phyloP scores from a whole-genome alignment of 768 basidiomycete genomes.

The Calocera viscosa region DNA sequence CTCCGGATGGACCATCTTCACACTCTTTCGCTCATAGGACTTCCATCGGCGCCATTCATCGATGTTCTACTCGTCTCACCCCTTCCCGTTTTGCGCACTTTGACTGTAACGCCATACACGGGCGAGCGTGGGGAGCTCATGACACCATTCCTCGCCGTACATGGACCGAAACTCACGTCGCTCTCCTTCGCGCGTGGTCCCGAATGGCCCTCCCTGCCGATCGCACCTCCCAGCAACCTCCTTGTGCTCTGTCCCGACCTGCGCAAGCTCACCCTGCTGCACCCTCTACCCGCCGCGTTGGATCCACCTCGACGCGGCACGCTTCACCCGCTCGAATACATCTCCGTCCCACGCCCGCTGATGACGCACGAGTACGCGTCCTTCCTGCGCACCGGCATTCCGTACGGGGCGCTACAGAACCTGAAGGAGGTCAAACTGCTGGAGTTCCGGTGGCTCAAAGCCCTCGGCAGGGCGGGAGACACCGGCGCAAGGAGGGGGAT shows the following conservation, averaged over 20 bases:
- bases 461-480: neutral
- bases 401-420: neutral
- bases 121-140: conserved; percentile 47
- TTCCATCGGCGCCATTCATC: conserved; percentile 54
- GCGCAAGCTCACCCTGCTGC: neutral
- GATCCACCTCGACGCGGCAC: neutral
- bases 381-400: neutral
- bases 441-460: neutral
- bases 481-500: neutral
- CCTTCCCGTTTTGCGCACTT: conserved; percentile 49
- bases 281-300: neutral
- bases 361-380: neutral
- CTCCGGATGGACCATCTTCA: conserved; percentile 32
- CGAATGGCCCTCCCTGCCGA: neutral
- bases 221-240: neutral
- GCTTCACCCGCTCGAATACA: neutral
- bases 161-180: conserved; percentile 47
- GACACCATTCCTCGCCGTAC: conserved; percentile 45
- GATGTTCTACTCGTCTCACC: conserved; percentile 44
- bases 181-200: conserved; percentile 37
- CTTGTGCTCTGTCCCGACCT: neutral
- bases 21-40: conserved; percentile 49
- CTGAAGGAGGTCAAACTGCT: neutral
- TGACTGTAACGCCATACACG: conserved; percentile 63
- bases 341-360: neutral